A percentile compares a stretch with the other conserved stretches of the same genome.
These are phyloP conservation scores for Phascolomyces articulosus DNA, from an alignment of 371 early-diverging fungal genomes.

Conservation along the genomic window DNA sequence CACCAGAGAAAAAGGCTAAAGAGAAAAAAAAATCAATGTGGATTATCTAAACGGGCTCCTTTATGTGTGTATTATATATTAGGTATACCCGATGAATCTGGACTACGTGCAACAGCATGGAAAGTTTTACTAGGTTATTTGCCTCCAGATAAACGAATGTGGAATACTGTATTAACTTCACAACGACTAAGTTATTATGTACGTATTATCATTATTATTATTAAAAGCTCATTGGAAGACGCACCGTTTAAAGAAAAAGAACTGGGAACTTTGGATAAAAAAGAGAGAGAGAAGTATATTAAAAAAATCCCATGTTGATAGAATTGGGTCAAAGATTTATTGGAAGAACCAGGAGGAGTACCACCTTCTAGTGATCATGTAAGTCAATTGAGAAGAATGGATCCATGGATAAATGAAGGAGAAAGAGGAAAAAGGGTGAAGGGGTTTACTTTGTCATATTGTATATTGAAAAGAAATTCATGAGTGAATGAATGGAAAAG, in stretches of 20 bases:
- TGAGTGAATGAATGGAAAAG: not conserved
- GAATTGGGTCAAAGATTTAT: conserved; percentile 62
- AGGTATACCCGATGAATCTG: conserved; percentile 79
- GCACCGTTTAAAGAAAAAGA: too few relatives aligned
- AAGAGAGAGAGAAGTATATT: too few relatives aligned
- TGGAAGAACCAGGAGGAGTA: conserved; percentile 53
- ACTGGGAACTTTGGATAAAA: too few relatives aligned
- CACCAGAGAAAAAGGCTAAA: not conserved
- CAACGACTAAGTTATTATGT: conserved; percentile 71
- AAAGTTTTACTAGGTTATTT: conserved; percentile 77
- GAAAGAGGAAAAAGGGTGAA: too few relatives aligned
- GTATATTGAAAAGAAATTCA: not conserved
- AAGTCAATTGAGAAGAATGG: conserved; percentile 13
- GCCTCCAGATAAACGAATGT: conserved; percentile 74
- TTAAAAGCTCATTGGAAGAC: not conserved
- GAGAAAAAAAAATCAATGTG: too few relatives aligned
- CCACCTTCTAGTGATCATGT: conserved; percentile 49
- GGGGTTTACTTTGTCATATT: too few relatives aligned
- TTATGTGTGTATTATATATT: not conserved
- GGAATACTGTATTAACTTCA: conserved; percentile 55
- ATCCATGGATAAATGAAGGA: not conserved
- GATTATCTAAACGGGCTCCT: too few relatives aligned
- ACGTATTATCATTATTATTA: conserved; percentile 12
- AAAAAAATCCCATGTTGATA: too few relatives aligned
- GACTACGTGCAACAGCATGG: conserved; percentile 72